Percentiles rank a stretch among this genome's conserved stretches.
Evolutionary conservation across 768 basidiomycete species (phyloP).

Genomic region (Naematelia encephala): DNA sequence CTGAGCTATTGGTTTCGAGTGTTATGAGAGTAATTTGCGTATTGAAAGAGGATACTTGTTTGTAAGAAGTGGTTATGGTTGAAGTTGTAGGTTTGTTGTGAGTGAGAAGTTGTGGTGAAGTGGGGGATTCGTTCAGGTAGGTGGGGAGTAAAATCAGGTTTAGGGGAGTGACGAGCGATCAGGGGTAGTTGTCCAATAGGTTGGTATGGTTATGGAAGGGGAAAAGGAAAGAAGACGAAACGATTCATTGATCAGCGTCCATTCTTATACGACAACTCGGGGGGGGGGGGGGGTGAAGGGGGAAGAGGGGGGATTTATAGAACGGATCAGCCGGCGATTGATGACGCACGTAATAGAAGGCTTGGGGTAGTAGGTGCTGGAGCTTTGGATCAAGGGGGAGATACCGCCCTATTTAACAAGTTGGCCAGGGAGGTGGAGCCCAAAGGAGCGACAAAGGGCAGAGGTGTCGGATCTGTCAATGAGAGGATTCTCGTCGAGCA

Average conservation of each 20-base stretch:
- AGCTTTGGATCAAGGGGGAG: too few relatives aligned
- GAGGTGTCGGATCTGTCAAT: too few relatives aligned
- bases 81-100: neutral
- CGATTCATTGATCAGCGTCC: neutral
- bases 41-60: neutral
- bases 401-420: too few relatives aligned
- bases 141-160: neutral
- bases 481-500: too few relatives aligned
- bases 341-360: too few relatives aligned
- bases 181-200: neutral
- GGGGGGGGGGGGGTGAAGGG: neutral
- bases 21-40: neutral
- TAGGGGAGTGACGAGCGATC: neutral
- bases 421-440: too few relatives aligned
- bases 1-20: slow-evolving; percentile 5
- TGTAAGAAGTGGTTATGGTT: too few relatives aligned
- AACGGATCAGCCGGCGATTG: too few relatives aligned
- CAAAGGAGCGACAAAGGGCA: too few relatives aligned
- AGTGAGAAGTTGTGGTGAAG: neutral
- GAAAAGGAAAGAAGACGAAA: neutral
- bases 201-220: too few relatives aligned
- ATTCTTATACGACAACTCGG: neutral
- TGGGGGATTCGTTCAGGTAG: neutral
- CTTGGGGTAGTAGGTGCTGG: too few relatives aligned
- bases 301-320: too few relatives aligned